Evolutionary conservation across 495 filamentous ascomycete species (phyloP).

Genomic region (Amniculicola lignicola): DNA sequence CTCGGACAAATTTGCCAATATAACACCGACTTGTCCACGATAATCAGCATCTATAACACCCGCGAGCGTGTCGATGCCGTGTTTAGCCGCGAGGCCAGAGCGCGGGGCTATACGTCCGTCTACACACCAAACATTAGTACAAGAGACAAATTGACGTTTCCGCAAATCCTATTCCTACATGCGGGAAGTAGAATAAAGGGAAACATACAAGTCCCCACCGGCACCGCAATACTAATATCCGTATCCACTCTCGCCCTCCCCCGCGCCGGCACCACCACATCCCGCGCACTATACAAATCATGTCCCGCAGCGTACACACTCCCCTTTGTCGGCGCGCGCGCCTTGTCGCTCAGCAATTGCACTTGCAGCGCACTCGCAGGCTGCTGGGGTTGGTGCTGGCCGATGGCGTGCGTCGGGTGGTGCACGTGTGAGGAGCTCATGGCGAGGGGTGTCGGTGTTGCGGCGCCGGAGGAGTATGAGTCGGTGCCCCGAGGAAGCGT

Average conservation of each 20-base stretch:
- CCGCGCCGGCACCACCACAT: slow-evolving; percentile 70
- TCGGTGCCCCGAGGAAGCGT: slow-evolving; percentile 18
- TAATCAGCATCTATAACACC: slow-evolving; percentile 98
- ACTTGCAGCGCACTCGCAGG: slow-evolving; percentile 64
- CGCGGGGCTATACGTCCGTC: slow-evolving; percentile 91
- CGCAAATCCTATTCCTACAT: neutral
- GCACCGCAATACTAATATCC: slow-evolving; percentile 83
- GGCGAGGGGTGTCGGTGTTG: slow-evolving; percentile 33
- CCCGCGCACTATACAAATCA: slow-evolving; percentile 75
- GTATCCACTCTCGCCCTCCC: slow-evolving; percentile 87
- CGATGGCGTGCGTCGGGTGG: slow-evolving; percentile 15
- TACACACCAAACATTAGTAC: slow-evolving; percentile 34
- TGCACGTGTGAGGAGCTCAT: slow-evolving; percentile 34
- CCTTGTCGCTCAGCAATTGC: slow-evolving; percentile 76
- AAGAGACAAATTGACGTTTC: neutral
- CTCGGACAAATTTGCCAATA: slow-evolving; percentile 89
- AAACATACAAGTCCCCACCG: slow-evolving; percentile 75
- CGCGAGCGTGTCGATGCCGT: slow-evolving; percentile 91
- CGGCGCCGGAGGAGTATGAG: slow-evolving; percentile 27
- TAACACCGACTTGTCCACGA: slow-evolving; percentile 85
- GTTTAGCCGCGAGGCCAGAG: slow-evolving; percentile 84
- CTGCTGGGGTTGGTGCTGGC: slow-evolving; percentile 4
- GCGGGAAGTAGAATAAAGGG: neutral
- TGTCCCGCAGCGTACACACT: slow-evolving; percentile 89
- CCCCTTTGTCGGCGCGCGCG: slow-evolving; percentile 76